Percentiles rank a stretch among this genome's conserved stretches.
Conservation (phyloP, 108 stramenopile genomes). For the Skeletonema costatum region DNA sequence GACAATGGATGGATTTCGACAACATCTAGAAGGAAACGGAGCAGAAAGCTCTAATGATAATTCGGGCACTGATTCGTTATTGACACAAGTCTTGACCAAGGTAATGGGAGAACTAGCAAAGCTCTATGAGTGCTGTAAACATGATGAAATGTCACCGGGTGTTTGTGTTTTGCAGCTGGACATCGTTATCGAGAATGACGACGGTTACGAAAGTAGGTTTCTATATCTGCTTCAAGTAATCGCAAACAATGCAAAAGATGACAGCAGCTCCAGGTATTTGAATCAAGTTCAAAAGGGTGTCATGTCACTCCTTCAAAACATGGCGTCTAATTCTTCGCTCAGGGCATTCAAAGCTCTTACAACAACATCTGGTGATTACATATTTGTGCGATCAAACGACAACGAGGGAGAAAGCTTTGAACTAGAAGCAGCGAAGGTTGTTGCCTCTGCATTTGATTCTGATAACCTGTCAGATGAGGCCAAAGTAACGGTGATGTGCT, state of each 20-base stretch:
- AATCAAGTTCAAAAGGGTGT: constrained; percentile 77
- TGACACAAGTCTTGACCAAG: constrained; percentile 70
- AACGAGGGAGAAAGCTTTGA: constrained; percentile 48
- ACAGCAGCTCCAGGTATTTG: constrained; percentile 57
- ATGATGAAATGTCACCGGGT: constrained; percentile 61
- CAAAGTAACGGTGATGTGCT: constrained; percentile 52
- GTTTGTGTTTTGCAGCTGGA: constrained; percentile 25
- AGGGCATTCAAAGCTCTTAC: constrained; percentile 60
- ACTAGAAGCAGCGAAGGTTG: constrained; percentile 60
- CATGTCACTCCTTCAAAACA: constrained; percentile 65
- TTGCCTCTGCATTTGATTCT: constrained; percentile 50
- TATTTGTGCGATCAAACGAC: constrained; percentile 32
- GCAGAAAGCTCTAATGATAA: constrained; percentile 20
- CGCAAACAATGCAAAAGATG: constrained; percentile 40
- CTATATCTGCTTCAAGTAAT: constrained; percentile 57
- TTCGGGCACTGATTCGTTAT: constrained; percentile 50
- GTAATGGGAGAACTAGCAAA: constrained; percentile 60
- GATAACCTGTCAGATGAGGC: constrained; percentile 46
- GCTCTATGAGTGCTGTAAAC: constrained; percentile 86
- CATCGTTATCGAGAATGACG: constrained; percentile 33
- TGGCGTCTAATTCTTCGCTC: constrained; percentile 68
- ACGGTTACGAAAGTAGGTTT: constrained; percentile 63
- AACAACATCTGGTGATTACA: constrained; percentile 38
- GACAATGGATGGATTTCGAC: constrained; percentile 54
- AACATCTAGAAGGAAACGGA: constrained; percentile 45